Evolutionary conservation across 2,329 filamentous ascomycete genomes (phyloP).

Genomic region (Zasmidium angulare): DNA sequence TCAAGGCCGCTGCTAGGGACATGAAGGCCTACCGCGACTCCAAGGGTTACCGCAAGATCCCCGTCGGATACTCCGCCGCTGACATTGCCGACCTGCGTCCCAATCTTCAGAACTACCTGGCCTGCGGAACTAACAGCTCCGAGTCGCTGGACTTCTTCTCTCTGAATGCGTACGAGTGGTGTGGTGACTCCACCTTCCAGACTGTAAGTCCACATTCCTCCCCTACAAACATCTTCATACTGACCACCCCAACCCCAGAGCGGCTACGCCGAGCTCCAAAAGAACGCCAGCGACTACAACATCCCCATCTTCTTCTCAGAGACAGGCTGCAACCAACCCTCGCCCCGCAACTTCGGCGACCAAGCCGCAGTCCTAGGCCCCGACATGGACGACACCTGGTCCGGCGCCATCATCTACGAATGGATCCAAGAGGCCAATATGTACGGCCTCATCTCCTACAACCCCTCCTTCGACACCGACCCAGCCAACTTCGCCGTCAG

Average conservation of each 20-base stretch:
- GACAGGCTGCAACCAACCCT: conserved; percentile 73
- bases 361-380: conserved; percentile 74
- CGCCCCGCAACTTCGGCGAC: conserved; percentile 66
- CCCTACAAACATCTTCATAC: conserved; percentile 43
- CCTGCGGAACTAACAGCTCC: conserved; percentile 68
- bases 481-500: conserved; percentile 56
- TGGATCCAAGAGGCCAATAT: conserved; percentile 84
- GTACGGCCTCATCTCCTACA: conserved; percentile 79
- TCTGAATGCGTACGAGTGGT: conserved; percentile 62
- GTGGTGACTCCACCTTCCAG: conserved; percentile 21
- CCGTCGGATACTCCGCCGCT: conserved; percentile 82
- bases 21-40: conserved; percentile 76
- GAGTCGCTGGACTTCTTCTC: conserved; percentile 81
- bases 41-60: conserved; percentile 77
- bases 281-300: conserved; percentile 67
- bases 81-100: conserved; percentile 72
- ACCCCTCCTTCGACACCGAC: conserved; percentile 48
- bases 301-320: conserved; percentile 91
- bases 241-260: conserved; percentile 42
- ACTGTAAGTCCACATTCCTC: background rate
- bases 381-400: conserved; percentile 69
- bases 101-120: conserved; percentile 71
- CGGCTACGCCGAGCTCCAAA: conserved; percentile 69
- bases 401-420: conserved; percentile 82
- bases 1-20: conserved; percentile 75